Base-by-base conservation (phyloP, 2,329 filamentous ascomycete genomes). In the Penicillium olsonii region DNA sequence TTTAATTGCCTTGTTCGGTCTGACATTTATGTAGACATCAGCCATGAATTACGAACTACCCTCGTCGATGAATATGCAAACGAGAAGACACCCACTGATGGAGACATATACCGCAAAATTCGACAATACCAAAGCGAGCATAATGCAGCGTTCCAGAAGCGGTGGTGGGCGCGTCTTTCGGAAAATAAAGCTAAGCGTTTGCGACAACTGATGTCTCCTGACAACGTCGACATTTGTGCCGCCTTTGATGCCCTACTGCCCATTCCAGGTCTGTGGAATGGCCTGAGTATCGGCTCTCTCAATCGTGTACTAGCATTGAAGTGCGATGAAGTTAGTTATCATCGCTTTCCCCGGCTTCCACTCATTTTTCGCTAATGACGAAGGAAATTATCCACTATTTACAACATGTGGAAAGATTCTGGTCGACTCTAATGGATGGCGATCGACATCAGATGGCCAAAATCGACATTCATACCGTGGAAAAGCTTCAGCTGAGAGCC, bases 31-130 rank as follows among this genome's bases (percentile, higher is more conserved):
- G n/a, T n/a, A 60, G 57, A 60, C 37, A 53, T 60, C 26, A 55
- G 50, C 43, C 10, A 34, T 2, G 24, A 40, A 19, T 42, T 56
- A 20, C 22, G 22, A 29, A 50, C 33, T 15, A 18, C 45, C 6
- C 46, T 60, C 12, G 11, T 57, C 33, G 43, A 63, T 22, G 48
- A 63, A 45, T 63, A 60, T 53, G 34, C 48, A 2, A 59, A 63
- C 26, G 45, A 63, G 45, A 60, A 45, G 33, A 17, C 24, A 11
- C 56, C 51, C 6, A 61, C 37, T 14, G 48, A 63, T 37, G 41
- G 61, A 29, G 54, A 61, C 31, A 54, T 63, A 9, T 63, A 61
- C 40, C 44, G 45, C 10, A 63, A 63, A 45, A 44, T 61, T 24
- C 57, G 55, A 19, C 48, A 63, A 27, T 64, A 64, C 46, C 33